Evolutionary conservation across 2,329 filamentous ascomycete species (phyloP), one percentile per base, ranked within the genome.

Genomic region (Anthostomella pinea): DNA sequence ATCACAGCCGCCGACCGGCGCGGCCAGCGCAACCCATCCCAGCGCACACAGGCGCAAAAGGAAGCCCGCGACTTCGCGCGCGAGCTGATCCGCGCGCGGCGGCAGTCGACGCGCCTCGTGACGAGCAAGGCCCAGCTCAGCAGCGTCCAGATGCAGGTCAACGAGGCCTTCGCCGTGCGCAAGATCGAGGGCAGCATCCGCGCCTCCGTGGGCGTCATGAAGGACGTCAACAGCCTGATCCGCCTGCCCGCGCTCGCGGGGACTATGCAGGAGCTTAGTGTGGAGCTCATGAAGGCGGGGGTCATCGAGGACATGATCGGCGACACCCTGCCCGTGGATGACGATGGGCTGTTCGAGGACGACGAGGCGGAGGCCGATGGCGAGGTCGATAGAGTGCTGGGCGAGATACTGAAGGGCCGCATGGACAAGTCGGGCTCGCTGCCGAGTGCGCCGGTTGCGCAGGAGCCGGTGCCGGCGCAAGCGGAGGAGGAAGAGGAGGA

Each of bases 291-390:
- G 63, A 94, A 89, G 69, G 91, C 93, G 3, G 93, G 91, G 11
- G 91, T 98, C 49, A 95, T 97, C 43, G 91, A 97, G 71, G 93
- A 98, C 69, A 96, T 97, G 86, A 81, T 95, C 4, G 86, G 83
- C 30, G 91, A 97, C 60, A 81, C 75, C 27, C 68, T 97, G 48
- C 87, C 89, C n/a, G 77, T 83, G 48, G 83, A 89, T 39, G 66
- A 83, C 33, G 70, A 87, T 50, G 69, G 87, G 51, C 71, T 79
- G 35, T 77, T 87, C 39, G 80, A 86, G 41, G 87, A 87, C 44
- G 73, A 81, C 40, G 87, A 90, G 53, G 85, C 82, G 5, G 83
- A 87, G 62, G 81, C 75, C 2, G 82, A 85, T 58, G 69, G 68
- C 14, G 91, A 97, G 71, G 87, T 97, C 8, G 90, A 97, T 57